These are phyloP conservation scores for Sedum album DNA, from an alignment of 164 flowering plant genomes.

Conservation along the genomic window DNA sequence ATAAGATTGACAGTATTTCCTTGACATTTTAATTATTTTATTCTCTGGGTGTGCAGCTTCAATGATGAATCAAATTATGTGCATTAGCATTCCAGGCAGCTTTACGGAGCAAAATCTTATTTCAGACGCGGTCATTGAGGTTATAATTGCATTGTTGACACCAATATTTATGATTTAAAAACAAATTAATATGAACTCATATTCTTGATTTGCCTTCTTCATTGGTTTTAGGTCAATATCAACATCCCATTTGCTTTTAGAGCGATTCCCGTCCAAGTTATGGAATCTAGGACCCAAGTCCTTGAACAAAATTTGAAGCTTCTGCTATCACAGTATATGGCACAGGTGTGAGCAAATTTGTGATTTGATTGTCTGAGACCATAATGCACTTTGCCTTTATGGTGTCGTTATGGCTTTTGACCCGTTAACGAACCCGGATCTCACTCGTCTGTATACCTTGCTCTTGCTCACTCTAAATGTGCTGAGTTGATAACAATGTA, in stretches of 20 bases:
- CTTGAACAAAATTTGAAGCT: conserved; percentile 6
- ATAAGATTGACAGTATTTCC: no score
- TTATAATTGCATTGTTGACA: no score
- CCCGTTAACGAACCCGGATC: not conserved
- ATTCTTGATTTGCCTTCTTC: not conserved
- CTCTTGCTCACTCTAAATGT: no score
- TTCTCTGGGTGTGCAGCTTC: conserved; percentile 7
- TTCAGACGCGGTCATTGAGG: conserved; percentile 9
- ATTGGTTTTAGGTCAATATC: conserved; percentile 2
- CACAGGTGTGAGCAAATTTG: conserved; percentile 3
- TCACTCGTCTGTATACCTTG: no score
- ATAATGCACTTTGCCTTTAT: no score
- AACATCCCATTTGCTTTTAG: conserved; percentile 3
- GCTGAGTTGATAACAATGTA: not conserved
- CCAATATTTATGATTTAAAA: not conserved
- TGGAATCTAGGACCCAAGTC: not conserved
- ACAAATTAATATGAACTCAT: not conserved
- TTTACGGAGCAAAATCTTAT: conserved; percentile 4
- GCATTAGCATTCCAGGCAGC: not conserved
- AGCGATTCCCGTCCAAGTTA: conserved; percentile 6
- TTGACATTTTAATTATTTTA: no score
- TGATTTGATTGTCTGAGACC: not conserved
- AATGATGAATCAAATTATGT: conserved; percentile 1
- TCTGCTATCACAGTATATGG: conserved; percentile 8
- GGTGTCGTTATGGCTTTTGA: no score